Evolutionary conservation across 306 rosid species (phyloP).

Genomic region (Dalbergia oliveri): DNA sequence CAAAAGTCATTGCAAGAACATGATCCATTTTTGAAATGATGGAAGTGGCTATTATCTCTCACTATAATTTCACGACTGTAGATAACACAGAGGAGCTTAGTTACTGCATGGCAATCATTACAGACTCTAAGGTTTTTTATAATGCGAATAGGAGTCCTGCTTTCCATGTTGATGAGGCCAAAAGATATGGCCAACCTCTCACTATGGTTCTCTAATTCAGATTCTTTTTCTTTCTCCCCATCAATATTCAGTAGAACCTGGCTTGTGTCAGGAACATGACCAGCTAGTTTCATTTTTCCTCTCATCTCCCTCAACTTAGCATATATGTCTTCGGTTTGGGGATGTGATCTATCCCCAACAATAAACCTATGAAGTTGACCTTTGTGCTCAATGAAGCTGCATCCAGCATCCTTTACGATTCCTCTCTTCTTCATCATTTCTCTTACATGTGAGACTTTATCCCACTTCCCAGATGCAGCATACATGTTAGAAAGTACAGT

Average conservation of each 20-base stretch:
- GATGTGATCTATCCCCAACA: slow-evolving; percentile 63
- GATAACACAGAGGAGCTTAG: slow-evolving; percentile 61
- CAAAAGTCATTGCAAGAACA: slow-evolving; percentile 77
- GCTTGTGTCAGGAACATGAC: slow-evolving; percentile 73
- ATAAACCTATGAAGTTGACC: slow-evolving; percentile 61
- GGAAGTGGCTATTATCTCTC: slow-evolving; percentile 71
- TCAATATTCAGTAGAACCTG: slow-evolving; percentile 64
- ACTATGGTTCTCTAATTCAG: slow-evolving; percentile 66
- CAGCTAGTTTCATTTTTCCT: slow-evolving; percentile 55
- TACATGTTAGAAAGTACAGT: slow-evolving; percentile 65
- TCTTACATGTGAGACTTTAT: slow-evolving; percentile 61
- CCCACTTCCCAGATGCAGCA: slow-evolving; percentile 65
- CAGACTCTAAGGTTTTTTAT: slow-evolving; percentile 72
- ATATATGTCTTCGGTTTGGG: slow-evolving; percentile 55
- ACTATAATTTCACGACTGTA: slow-evolving; percentile 64
- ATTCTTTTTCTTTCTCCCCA: slow-evolving; percentile 57
- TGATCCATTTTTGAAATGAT: slow-evolving; percentile 66
- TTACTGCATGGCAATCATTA: slow-evolving; percentile 64
- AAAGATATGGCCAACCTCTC: slow-evolving; percentile 72
- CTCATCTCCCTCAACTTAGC: slow-evolving; percentile 65
- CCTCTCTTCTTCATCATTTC: slow-evolving; percentile 64
- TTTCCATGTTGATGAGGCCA: slow-evolving; percentile 60
- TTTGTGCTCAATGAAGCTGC: slow-evolving; percentile 62
- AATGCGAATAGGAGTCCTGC: slow-evolving; percentile 56
- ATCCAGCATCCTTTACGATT: slow-evolving; percentile 63